These are phyloP conservation scores for Aspergillus sp. DNA, from an alignment of 2,329 filamentous ascomycete genomes.

Conservation along the genomic window DNA sequence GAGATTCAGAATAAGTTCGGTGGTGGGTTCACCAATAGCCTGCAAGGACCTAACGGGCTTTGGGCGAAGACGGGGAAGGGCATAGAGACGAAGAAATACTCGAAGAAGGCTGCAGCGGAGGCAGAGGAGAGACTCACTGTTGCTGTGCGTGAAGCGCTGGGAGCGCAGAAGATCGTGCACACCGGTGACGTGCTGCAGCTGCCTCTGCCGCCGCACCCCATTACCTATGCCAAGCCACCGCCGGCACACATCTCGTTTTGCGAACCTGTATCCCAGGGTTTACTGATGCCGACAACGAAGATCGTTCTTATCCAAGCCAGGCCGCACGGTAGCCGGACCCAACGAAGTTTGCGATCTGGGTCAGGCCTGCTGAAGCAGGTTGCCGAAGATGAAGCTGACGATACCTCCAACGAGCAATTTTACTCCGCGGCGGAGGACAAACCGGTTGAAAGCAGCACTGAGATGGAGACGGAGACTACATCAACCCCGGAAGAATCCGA, in stretches of 20 bases:
- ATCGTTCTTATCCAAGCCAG: conserved; percentile 69
- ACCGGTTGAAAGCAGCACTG: conserved; percentile 38
- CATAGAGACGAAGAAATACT: conserved; percentile 30
- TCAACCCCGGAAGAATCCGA: conserved; percentile 62
- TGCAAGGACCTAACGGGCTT: conserved; percentile 40
- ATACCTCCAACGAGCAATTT: conserved; percentile 86
- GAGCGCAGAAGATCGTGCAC: conserved; percentile 74
- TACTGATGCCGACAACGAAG: conserved; percentile 73
- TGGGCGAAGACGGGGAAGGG: conserved; percentile 35
- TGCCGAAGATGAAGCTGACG: conserved; percentile 64
- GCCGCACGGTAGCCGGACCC: conserved; percentile 39
- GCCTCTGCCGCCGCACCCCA: conserved; percentile 72
- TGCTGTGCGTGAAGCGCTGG: conserved; percentile 72
- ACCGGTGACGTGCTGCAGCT: conserved; percentile 79
- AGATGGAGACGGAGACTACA: conserved; percentile 51
- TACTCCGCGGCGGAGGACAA: conserved; percentile 87
- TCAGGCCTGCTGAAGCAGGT: conserved; percentile 60
- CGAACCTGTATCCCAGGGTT: conserved; percentile 87
- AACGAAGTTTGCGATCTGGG: conserved; percentile 47
- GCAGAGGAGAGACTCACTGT: conserved; percentile 61
- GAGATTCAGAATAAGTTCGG: conserved; percentile 82
- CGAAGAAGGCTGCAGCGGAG: conserved; percentile 36
- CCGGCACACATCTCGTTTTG: conserved; percentile 89
- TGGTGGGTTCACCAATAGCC: conserved; percentile 52
- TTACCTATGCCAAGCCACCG: conserved; percentile 79